These are phyloP conservation scores for Carex littledalei DNA, from an alignment of 176 grass and related monocot species.

Conservation along the genomic window DNA sequence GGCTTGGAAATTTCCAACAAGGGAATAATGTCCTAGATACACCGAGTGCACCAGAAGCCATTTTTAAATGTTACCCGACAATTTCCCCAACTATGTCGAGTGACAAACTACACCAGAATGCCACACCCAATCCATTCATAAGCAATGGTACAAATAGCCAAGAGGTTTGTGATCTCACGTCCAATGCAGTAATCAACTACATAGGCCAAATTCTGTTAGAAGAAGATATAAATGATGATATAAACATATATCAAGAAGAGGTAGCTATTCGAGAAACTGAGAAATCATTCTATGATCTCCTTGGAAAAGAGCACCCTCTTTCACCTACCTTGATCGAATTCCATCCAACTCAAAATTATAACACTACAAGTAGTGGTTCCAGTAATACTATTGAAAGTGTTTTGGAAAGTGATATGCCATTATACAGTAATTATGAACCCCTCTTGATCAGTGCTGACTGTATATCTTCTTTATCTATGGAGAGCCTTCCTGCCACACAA, in stretches of 20 bases:
- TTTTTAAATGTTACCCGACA: too few relatives aligned
- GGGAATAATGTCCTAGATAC: background rate
- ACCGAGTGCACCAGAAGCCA: too few relatives aligned
- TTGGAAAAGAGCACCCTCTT: background rate
- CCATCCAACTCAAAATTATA: background rate
- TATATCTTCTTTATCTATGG: background rate
- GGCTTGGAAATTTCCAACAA: background rate
- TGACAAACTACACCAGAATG: too few relatives aligned
- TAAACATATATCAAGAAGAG: constrained; percentile 5
- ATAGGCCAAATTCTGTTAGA: too few relatives aligned
- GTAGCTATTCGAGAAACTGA: constrained; percentile 4
- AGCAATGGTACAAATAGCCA: background rate
- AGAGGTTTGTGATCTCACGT: too few relatives aligned
- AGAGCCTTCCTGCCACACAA: too few relatives aligned
- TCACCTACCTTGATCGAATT: background rate
- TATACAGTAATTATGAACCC: background rate
- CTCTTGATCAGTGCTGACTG: background rate
- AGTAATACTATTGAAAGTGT: background rate
- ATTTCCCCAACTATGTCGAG: too few relatives aligned
- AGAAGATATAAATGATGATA: background rate
- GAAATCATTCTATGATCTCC: constrained; percentile 33
- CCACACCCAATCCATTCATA: background rate
- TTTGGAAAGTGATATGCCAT: background rate
- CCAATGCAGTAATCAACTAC: too few relatives aligned
- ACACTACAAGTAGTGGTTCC: background rate